A percentile compares a stretch with the other conserved stretches of the same genome.
Conservation (phyloP, 192 early-diverging fungal genomes). For the Coemansia aciculifera region DNA sequence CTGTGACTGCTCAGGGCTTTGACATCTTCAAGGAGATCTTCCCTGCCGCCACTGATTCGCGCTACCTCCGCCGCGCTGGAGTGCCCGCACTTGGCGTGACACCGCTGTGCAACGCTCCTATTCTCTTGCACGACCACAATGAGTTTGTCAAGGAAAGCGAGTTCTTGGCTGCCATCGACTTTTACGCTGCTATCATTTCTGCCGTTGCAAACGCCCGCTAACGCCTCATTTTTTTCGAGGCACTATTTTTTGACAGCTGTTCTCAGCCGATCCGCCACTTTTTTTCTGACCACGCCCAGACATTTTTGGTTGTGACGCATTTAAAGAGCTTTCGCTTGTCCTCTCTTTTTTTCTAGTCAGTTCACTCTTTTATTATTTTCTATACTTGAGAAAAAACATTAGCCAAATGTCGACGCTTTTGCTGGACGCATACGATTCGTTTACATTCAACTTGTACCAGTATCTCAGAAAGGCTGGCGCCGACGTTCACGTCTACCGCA, state of each 20-base stretch:
- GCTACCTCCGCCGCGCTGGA: constrained; percentile 72
- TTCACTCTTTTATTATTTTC: not conserved
- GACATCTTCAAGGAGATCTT: constrained; percentile 74
- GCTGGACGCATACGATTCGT: constrained; percentile 99
- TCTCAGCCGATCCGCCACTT: not conserved
- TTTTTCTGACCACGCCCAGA: not conserved
- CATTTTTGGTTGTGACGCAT: constrained; percentile 4
- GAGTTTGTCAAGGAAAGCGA: constrained; percentile 77
- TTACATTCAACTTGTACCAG: constrained; percentile 99
- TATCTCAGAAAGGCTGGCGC: constrained; percentile 89
- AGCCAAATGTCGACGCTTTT: constrained; percentile 61
- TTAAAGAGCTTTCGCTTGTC: not conserved
- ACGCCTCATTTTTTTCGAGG: not conserved
- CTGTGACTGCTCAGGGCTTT: constrained; percentile 58
- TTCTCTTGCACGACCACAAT: constrained; percentile 84
- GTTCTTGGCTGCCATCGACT: constrained; percentile 72
- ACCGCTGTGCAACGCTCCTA: constrained; percentile 74
- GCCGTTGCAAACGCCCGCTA: constrained; percentile 53
- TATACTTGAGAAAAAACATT: not conserved
- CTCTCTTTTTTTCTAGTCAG: not conserved
- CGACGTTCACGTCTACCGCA: constrained; percentile 87
- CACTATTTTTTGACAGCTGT: not conserved
- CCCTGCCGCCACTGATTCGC: constrained; percentile 81
- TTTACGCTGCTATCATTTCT: constrained; percentile 67
- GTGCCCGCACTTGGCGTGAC: constrained; percentile 82